A percentile compares a stretch with the other conserved stretches of the same genome.
Conservation (phyloP, 495 filamentous ascomycete species). For the Trichoderma reesei region DNA sequence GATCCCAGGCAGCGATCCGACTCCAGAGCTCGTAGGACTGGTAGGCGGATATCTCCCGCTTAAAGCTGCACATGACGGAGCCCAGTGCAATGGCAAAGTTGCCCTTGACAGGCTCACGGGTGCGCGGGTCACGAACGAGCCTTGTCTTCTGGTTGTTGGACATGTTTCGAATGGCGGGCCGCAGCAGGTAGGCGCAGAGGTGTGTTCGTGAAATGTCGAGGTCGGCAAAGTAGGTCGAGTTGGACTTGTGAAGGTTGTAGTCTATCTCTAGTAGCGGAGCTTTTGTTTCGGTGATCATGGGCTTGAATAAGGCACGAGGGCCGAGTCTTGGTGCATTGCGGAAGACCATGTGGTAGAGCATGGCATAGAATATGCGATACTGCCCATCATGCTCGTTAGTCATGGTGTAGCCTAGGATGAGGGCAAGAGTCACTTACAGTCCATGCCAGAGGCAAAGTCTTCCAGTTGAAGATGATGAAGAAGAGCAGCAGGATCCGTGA, state of each 20-base stretch:
- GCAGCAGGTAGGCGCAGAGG: slow-evolving; percentile 44
- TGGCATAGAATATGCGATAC: slow-evolving; percentile 54
- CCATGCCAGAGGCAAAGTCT: slow-evolving; percentile 68
- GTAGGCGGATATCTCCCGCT: slow-evolving; percentile 58
- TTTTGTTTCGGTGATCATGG: slow-evolving; percentile 48
- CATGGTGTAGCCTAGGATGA: not conserved
- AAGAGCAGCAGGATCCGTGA: slow-evolving; percentile 40
- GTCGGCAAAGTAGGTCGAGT: slow-evolving; percentile 75
- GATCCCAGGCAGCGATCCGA: slow-evolving; percentile 60
- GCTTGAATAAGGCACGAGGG: slow-evolving; percentile 51
- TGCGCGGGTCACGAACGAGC: slow-evolving; percentile 32
- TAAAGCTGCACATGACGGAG: slow-evolving; percentile 56
- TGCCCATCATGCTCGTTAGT: slow-evolving; percentile 18
- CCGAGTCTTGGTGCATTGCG: slow-evolving; percentile 28
- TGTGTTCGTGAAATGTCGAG: slow-evolving; percentile 64
- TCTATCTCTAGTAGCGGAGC: slow-evolving; percentile 60
- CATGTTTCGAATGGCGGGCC: slow-evolving; percentile 31
- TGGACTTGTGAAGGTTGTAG: slow-evolving; percentile 79
- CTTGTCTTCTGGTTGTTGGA: slow-evolving; percentile 32
- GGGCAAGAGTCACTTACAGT: slow-evolving; percentile 43
- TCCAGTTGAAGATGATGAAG: slow-evolving; percentile 52
- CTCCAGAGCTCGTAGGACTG: slow-evolving; percentile 64
- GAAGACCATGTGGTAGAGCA: slow-evolving; percentile 48
- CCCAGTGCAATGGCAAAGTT: slow-evolving; percentile 54
- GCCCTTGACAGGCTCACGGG: slow-evolving; percentile 23